phyloP scores from a whole-genome alignment of 768 basidiomycete genomes.

The Candolleomyces aberdarensis region DNA sequence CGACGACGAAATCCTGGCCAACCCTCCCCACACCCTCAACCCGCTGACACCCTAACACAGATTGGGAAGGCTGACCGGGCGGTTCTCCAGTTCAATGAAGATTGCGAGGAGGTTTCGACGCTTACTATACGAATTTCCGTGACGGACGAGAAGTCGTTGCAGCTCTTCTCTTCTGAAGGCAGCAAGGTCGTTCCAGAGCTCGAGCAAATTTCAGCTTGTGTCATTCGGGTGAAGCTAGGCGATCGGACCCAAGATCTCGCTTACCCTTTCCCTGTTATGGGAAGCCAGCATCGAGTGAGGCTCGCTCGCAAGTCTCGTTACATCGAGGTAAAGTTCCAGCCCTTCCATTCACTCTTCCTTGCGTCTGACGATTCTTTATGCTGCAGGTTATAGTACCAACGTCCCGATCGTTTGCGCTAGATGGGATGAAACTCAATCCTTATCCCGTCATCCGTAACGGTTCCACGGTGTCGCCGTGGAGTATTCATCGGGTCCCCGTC shows the following conservation, averaged over 20 bases:
- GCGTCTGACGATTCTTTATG: constrained; percentile 13
- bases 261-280: constrained; percentile 13
- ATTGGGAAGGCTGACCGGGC: constrained; percentile 18
- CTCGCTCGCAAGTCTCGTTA: constrained; percentile 56
- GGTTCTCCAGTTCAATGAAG: constrained; percentile 20
- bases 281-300: constrained; percentile 23
- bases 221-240: constrained; percentile 8
- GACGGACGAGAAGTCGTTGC: constrained; percentile 11
- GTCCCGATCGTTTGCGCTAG: constrained; percentile 6
- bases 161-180: constrained; percentile 10
- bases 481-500: constrained; percentile 38
- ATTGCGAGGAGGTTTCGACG: constrained; percentile 19
- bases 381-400: constrained; percentile 23
- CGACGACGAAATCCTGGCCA: constrained; percentile 12
- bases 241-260: constrained; percentile 6
- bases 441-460: constrained; percentile 13
- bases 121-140: constrained; percentile 16
- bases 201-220: constrained; percentile 7
- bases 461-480: constrained; percentile 21
- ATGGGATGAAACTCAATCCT: constrained; percentile 12
- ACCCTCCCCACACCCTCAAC: constrained; percentile 6
- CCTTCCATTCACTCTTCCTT: constrained; percentile 10
- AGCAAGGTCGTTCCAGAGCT: constrained; percentile 14
- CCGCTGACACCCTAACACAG: not conserved
- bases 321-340: constrained; percentile 32